Evolutionary conservation across 1,284 basidiomycete genomes (phyloP).

Genomic region (Trametes sp.): DNA sequence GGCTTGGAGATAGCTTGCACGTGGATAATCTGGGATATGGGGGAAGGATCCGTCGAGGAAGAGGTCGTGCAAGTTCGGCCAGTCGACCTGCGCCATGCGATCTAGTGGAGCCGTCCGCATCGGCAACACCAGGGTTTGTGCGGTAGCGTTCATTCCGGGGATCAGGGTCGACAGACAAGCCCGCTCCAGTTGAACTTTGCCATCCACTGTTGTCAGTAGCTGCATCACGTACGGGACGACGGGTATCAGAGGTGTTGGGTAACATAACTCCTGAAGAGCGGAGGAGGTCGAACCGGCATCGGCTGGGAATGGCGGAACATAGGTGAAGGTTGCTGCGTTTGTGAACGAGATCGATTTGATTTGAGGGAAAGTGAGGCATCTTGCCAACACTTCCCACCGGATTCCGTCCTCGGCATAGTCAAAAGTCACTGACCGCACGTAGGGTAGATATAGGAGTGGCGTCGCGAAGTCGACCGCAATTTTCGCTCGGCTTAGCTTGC

Average conservation of each 20-base stretch:
- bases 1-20: not conserved
- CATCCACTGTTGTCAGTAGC: not conserved
- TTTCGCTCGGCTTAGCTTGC: not conserved
- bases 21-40: not conserved
- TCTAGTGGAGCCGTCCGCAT: not conserved
- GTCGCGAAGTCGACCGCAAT: too few species aligned
- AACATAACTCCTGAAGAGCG: not conserved
- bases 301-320: not conserved
- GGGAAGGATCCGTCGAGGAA: not conserved
- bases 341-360: not conserved
- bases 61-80: not conserved
- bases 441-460: not conserved
- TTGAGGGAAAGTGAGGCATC: not conserved
- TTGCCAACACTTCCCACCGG: not conserved
- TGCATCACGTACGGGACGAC: too few species aligned
- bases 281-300: not conserved
- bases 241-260: not conserved
- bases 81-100: not conserved
- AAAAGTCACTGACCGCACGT: not conserved
- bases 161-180: not conserved
- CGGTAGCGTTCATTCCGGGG: not conserved
- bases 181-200: not conserved
- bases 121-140: not conserved
- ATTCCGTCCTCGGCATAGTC: not conserved
- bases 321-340: not conserved